Evolutionary conservation across 352 stramenopile species (phyloP).

Genomic region (Nothophytophthora sp.): DNA sequence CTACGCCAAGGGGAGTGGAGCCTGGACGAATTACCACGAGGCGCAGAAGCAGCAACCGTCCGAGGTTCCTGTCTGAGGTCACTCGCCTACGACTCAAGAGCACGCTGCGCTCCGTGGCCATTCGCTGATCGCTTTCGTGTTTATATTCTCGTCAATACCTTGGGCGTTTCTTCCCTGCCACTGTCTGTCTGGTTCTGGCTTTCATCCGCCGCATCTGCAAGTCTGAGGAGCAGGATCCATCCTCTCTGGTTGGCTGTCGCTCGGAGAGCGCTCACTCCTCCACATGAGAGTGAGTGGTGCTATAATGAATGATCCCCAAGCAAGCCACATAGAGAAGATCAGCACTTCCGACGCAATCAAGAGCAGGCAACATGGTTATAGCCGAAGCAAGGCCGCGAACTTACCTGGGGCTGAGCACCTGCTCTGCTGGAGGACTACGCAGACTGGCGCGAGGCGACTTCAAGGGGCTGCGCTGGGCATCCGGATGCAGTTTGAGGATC

Average conservation of each 20-base stretch:
- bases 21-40: slow-evolving; percentile 98
- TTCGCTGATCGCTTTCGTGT: slow-evolving; percentile 7
- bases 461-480: slow-evolving; percentile 27
- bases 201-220: neutral
- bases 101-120: slow-evolving; percentile 1
- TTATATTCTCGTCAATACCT: slow-evolving; percentile 26
- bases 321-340: too few species aligned
- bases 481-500: slow-evolving; percentile 75
- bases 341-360: too few species aligned
- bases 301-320: too few species aligned
- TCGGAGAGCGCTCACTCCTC: slow-evolving; percentile 20
- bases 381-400: too few species aligned
- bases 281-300: slow-evolving; percentile 16
- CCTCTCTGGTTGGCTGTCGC: too few species aligned
- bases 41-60: slow-evolving; percentile 27
- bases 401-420: slow-evolving; percentile 62
- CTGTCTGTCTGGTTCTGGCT: slow-evolving; percentile 4
- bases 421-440: slow-evolving; percentile 28
- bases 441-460: slow-evolving; percentile 14
- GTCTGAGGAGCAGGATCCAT: neutral
- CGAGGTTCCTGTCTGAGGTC: neutral
- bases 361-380: too few species aligned
- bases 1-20: slow-evolving; percentile 95
- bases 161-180: slow-evolving; percentile 10
- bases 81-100: neutral